Base-by-base conservation (phyloP, 139 green algal genomes). In the Coelastrella sp. region DNA sequence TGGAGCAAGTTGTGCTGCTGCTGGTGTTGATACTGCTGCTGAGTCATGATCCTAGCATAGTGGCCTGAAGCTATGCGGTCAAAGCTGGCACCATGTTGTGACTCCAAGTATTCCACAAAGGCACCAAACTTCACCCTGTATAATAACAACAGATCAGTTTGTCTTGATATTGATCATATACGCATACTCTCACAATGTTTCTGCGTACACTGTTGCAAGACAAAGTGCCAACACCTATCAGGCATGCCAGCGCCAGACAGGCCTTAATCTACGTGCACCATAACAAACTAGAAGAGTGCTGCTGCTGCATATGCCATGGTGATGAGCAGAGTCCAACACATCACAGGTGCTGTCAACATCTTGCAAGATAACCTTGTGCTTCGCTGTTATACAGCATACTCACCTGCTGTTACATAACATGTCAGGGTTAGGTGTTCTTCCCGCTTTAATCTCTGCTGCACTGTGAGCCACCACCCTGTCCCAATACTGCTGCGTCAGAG, bases 371-470 rank as follows among this genome's bases (percentile, higher is more conserved):
- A 57, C n/a, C n/a, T n/a, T n/a, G n/a, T n/a, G n/a, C n/a, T n/a
- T n/a, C n/a, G 15, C 45, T 57, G 45, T 53, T 53, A 11, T 53
- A n/a, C n/a, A n/a, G n/a, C n/a, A n/a, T n/a, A n/a, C n/a, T 43
- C 50, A 80, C 67, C 80, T 63, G 2, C 91, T 96, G 92, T 99
- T 99, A 94, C 97, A 99, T 4, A 99, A 89, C 37, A 99, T 91
- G 89, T 99, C 97, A 1, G 97, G 97, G 89, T 99, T 99, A 45
- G 97, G 97, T 5, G 97, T 99, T 59, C 94, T 90, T 3, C 97
- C 97, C 4, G 84, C 87, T 23, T 90, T 87, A 53, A 99, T 97
- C 84, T 99, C 94, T 0, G 34, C 48, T 34, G 99, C 91, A 85
- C 89, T 95, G 82, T 97, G 87, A 7, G 88, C 79, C 74, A 99